Evolutionary conservation across 257 asterid species (phyloP).

Genomic region (Paulownia fortunei): DNA sequence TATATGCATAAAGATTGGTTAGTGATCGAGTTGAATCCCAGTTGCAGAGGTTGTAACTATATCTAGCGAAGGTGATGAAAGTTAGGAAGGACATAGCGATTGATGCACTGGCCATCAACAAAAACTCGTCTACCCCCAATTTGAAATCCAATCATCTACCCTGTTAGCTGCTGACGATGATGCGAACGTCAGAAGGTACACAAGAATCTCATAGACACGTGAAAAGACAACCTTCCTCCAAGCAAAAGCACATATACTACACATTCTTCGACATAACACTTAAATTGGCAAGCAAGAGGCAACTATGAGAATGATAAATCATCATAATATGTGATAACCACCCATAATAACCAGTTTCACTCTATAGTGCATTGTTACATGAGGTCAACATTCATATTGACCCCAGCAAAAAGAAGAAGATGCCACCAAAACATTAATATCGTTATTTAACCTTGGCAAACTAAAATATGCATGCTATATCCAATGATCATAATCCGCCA

Average conservation of each 20-base stretch:
- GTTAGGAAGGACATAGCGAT: conserved; percentile 77
- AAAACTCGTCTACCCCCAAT: conserved; percentile 88
- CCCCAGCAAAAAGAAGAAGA: not conserved
- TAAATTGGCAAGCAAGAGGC: not conserved
- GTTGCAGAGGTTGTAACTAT: conserved; percentile 76
- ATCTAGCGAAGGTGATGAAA: conserved; percentile 71
- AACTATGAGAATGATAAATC: no score
- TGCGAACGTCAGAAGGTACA: conserved; percentile 87
- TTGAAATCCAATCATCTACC: conserved; percentile 80
- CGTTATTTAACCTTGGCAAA: not conserved
- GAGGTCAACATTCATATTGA: no score
- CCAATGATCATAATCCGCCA: not conserved
- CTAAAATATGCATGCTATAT: not conserved
- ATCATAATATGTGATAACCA: no score
- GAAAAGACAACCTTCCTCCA: not conserved
- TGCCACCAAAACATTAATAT: not conserved
- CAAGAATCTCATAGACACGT: conserved; percentile 54
- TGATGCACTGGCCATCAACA: conserved; percentile 81
- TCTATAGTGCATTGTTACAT: no score
- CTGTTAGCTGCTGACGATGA: conserved; percentile 90
- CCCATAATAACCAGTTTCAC: no score
- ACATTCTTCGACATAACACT: not conserved
- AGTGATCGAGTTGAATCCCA: conserved; percentile 43
- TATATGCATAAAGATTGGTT: not conserved
- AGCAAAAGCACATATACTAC: not conserved